Conservation (phyloP, 306 rosid genomes). For the Rubus parviflorus region DNA sequence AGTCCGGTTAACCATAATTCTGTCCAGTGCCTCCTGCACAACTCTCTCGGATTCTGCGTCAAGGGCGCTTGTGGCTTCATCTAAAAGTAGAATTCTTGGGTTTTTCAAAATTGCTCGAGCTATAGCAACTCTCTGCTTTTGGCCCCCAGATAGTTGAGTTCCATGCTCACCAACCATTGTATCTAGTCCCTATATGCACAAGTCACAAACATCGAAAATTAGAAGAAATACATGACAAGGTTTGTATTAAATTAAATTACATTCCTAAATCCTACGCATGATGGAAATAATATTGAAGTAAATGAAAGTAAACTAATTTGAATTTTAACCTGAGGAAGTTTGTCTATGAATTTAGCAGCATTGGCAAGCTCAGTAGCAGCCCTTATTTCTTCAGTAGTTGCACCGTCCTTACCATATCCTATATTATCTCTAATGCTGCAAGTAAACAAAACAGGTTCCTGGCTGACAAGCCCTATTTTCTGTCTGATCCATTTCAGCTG, state of each 20-base stretch:
- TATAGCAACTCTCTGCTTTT: slow-evolving; percentile 31
- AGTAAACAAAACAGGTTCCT: slow-evolving; percentile 45
- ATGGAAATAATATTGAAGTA: too few relatives aligned
- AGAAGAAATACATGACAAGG: not conserved
- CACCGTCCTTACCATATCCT: slow-evolving; percentile 45
- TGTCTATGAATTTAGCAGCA: slow-evolving; percentile 44
- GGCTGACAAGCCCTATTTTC: slow-evolving; percentile 49
- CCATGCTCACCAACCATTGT: slow-evolving; percentile 79
- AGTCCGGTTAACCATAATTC: slow-evolving; percentile 35
- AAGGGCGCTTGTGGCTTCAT: slow-evolving; percentile 2
- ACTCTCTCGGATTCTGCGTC: not conserved
- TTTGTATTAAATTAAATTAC: too few relatives aligned
- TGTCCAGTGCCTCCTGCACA: not conserved
- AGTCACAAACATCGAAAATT: not conserved
- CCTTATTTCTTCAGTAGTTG: slow-evolving; percentile 42
- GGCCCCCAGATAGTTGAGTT: slow-evolving; percentile 72
- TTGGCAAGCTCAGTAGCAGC: slow-evolving; percentile 39
- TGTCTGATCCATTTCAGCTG: slow-evolving; percentile 41
- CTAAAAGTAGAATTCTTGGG: slow-evolving; percentile 48
- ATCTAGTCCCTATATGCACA: slow-evolving; percentile 45
- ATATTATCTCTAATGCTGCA: slow-evolving; percentile 46
- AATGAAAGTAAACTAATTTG: too few relatives aligned
- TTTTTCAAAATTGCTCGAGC: slow-evolving; percentile 71
- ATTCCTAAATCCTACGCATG: too few relatives aligned
- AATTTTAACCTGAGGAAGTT: slow-evolving; percentile 40